A percentile compares a stretch with the other conserved stretches of the same genome.
Conservation (phyloP, 768 basidiomycete species). For the Russula sp. region DNA sequence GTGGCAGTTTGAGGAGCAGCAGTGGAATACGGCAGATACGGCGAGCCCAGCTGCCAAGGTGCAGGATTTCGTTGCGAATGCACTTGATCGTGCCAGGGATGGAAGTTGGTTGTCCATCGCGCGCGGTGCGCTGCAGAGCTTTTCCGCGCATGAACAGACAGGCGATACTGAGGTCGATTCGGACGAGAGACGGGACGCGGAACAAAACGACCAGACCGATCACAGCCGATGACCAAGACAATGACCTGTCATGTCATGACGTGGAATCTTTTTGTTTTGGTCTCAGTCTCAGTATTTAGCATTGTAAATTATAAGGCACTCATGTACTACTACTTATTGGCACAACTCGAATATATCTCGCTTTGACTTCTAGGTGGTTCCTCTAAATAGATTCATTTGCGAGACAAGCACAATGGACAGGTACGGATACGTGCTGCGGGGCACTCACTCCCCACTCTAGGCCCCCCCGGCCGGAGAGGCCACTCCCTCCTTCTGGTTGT, state of each 20-base stretch:
- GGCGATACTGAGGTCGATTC: background rate
- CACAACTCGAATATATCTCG: constrained; percentile 4
- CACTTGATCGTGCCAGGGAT: constrained; percentile 27
- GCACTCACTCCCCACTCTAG: background rate
- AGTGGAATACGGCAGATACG: constrained; percentile 22
- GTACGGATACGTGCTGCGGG: background rate
- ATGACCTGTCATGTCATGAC: background rate
- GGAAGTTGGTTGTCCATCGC: constrained; percentile 16
- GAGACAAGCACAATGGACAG: background rate
- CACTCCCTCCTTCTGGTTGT: background rate
- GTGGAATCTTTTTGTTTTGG: background rate
- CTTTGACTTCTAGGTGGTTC: background rate
- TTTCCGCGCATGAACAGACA: background rate
- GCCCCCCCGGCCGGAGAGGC: background rate
- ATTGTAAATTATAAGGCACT: constrained; percentile 15
- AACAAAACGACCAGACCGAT: background rate
- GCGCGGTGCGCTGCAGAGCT: constrained; percentile 1
- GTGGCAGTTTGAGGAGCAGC: constrained; percentile 43
- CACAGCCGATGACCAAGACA: background rate
- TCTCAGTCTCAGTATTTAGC: constrained; percentile 2
- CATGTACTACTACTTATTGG: constrained; percentile 4
- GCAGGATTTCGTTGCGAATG: constrained; percentile 40
- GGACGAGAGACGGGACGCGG: background rate
- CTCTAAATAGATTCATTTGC: background rate
- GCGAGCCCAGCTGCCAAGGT: constrained; percentile 31